Evolutionary conservation across 345 rosid genomes (phyloP).

Genomic region (Luvunga scandens): DNA sequence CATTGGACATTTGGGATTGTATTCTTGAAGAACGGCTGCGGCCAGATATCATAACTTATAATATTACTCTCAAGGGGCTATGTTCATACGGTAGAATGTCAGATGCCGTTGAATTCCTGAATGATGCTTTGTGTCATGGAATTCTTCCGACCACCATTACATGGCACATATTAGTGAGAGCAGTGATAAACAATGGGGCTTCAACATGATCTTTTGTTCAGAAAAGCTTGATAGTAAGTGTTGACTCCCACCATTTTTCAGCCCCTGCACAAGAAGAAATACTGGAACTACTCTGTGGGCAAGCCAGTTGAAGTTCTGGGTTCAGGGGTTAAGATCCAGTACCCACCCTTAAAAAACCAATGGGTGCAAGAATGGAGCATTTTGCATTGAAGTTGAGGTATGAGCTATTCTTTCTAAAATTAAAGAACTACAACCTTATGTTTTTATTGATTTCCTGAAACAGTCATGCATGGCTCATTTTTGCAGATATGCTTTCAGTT

Average conservation of each 20-base stretch:
- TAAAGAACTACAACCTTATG: background rate
- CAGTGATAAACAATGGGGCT: conserved; percentile 38
- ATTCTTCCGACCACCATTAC: conserved; percentile 58
- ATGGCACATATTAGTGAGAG: conserved; percentile 83
- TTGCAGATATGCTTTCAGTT: background rate
- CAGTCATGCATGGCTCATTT: background rate
- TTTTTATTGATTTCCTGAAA: background rate
- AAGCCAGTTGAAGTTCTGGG: background rate
- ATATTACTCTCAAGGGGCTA: conserved; percentile 69
- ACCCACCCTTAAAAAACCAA: background rate
- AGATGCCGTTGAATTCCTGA: conserved; percentile 57
- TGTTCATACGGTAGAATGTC: conserved; percentile 61
- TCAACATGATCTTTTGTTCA: conserved; percentile 6
- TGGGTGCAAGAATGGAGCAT: background rate
- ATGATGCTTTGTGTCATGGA: conserved; percentile 65
- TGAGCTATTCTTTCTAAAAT: background rate
- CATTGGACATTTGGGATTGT: conserved; percentile 60
- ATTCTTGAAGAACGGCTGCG: conserved; percentile 50
- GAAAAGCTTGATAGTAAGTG: background rate
- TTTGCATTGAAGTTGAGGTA: background rate
- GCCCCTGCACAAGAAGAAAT: background rate
- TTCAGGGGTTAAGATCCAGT: background rate
- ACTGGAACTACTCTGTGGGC: background rate
- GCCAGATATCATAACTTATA: conserved; percentile 82
- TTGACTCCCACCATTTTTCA: background rate